These are phyloP conservation scores for Elongisporangium anandrum DNA, from an alignment of 352 stramenopile species.

Conservation along the genomic window DNA sequence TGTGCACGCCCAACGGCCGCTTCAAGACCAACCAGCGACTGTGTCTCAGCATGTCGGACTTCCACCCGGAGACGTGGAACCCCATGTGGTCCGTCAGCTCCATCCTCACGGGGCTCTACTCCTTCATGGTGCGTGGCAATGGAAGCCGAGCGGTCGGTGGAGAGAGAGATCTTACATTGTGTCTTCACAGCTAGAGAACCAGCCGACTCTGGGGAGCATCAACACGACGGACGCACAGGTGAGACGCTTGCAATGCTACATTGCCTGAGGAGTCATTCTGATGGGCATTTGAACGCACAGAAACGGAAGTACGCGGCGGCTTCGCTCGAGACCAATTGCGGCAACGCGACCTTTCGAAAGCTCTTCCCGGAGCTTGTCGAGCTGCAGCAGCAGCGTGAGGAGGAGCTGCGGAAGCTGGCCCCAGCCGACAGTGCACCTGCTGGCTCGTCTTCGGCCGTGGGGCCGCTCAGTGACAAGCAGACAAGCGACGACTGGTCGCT, in stretches of 20 bases:
- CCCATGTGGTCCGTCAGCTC: constrained; percentile 95
- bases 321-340: constrained; percentile 82
- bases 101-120: constrained; percentile 95
- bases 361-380: constrained; percentile 89
- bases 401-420: constrained; percentile 30
- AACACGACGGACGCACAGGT: constrained; percentile 73
- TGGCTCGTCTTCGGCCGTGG: constrained; percentile 2
- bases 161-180: constrained; percentile 16
- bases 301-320: constrained; percentile 81
- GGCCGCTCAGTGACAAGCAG: constrained; percentile 9
- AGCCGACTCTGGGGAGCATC: constrained; percentile 87
- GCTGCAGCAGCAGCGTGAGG: constrained; percentile 53
- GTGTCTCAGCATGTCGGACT: constrained; percentile 95
- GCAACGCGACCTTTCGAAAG: constrained; percentile 74
- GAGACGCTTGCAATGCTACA: constrained; percentile 1
- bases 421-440: constrained; percentile 4
- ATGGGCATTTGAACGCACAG: too few relatives aligned
- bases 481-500: constrained; percentile 33
- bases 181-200: constrained; percentile 52
- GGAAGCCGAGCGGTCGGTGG: background rate
- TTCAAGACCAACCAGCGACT: constrained; percentile 94
- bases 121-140: constrained; percentile 91
- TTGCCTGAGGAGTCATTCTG: background rate
- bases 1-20: constrained; percentile 92
- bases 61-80: constrained; percentile 95